phyloP scores from a whole-genome alignment of 2,329 filamentous ascomycete species.

The Clonostachys byssicola region DNA sequence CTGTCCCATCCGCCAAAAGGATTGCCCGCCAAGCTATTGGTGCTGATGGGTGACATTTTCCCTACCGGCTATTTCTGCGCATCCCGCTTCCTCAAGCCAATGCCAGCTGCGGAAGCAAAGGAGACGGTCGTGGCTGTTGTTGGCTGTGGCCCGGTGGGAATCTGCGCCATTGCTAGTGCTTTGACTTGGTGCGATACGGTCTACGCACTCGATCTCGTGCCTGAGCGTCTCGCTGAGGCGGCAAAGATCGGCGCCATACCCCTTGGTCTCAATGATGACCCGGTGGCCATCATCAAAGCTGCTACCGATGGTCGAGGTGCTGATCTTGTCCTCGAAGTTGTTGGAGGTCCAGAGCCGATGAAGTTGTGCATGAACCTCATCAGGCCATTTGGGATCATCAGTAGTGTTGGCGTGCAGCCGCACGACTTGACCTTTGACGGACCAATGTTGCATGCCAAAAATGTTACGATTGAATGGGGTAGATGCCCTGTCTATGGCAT shows the following conservation, averaged over 20 bases:
- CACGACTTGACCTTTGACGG: conserved; percentile 62
- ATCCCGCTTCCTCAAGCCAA: conserved; percentile 63
- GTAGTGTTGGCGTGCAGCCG: conserved; percentile 74
- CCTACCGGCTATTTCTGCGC: conserved; percentile 84
- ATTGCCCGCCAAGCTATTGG: conserved; percentile 58
- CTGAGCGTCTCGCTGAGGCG: conserved; percentile 70
- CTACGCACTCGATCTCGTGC: conserved; percentile 69
- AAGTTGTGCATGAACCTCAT: conserved; percentile 67
- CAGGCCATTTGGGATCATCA: conserved; percentile 69
- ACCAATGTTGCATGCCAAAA: conserved; percentile 48
- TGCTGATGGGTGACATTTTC: conserved; percentile 95
- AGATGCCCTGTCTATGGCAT: conserved; percentile 57
- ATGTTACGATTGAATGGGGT: conserved; percentile 70
- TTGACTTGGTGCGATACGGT: conserved; percentile 36
- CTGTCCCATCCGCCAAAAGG: conserved; percentile 2
- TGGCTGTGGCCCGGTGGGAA: conserved; percentile 80
- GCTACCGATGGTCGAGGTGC: conserved; percentile 77
- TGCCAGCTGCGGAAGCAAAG: conserved; percentile 47
- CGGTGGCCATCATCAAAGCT: conserved; percentile 79
- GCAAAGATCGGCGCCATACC: conserved; percentile 74
- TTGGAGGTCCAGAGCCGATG: conserved; percentile 65
- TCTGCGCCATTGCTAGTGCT: conserved; percentile 68
- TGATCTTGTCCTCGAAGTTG: conserved; percentile 79
- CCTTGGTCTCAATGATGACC: conserved; percentile 75
- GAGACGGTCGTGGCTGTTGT: conserved; percentile 70